Evolutionary conservation across 1,139 yeast genomes (phyloP), one percentile per base, ranked within the genome.

Genomic region (Magnusiomyces suaveolens): DNA sequence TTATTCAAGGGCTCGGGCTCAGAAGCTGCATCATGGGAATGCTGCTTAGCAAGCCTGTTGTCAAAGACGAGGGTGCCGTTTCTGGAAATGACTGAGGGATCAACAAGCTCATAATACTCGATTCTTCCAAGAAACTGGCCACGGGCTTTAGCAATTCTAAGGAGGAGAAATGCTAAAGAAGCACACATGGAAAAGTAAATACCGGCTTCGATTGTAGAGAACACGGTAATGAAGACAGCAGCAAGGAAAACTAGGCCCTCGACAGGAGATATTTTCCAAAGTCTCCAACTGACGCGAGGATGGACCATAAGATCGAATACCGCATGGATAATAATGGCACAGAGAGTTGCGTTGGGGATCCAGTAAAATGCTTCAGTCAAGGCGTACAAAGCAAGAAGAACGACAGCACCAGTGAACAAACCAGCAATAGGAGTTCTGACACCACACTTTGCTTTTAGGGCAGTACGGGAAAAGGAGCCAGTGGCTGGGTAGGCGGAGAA

Each of bases 401-500:
- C 97, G 68, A 90, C 90, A 43, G 79, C 81, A 66, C 97, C 97
- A 29, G 96, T 88, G 72, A 82, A 86, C 54, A 88, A 77, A 72
- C 97, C 96, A 53, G 96, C 95, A 59, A 89, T 75, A 38, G 97
- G 97, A 43, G 97, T 90, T 66, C 90, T 80, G 49, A 90, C 97
- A 66, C 96, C 96, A 78, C 96, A 89, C 72, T 89, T 90, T 55
- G 95, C 86, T 72, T 90, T 89, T 65, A 90, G 78, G 14, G 97
- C 97, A 50, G 96, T 85, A 75, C 97, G 83, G 23, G 96, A 87
- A 70, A 90, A 90, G 1, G 97, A 90, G 54, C 97, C 97, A 12
- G 97, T 90, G 12, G 96, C 90, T 18, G 97, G 97, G 68, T 90
- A 90, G 10, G 97, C 96, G 64, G 81, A 78, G 77, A 90, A 90